Percentiles rank a stretch among this genome's conserved stretches.
phyloP scores from a whole-genome alignment of 305 asterid genomes.

The Solanum chacoense region DNA sequence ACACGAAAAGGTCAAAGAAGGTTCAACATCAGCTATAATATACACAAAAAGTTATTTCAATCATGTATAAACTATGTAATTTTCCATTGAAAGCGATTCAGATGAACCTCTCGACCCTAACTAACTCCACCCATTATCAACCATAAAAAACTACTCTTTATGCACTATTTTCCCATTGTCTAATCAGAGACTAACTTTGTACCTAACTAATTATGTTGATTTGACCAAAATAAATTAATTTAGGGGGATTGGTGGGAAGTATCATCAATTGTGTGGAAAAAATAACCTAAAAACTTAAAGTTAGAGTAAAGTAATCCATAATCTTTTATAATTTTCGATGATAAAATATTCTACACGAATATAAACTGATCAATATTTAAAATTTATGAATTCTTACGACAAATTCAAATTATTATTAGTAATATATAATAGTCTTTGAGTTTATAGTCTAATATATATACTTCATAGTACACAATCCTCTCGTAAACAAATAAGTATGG shows the following conservation, averaged over 20 bases:
- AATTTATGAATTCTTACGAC: neutral
- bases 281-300: neutral
- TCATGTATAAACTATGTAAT: no score
- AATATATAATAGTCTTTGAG: neutral
- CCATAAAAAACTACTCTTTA: neutral
- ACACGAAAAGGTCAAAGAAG: no score
- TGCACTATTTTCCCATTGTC: neutral
- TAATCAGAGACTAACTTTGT: neutral
- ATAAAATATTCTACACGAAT: neutral
- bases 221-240: neutral
- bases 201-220: neutral
- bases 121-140: neutral
- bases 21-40: no score
- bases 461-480: neutral
- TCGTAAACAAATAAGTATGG: neutral
- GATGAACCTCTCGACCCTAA: no score
- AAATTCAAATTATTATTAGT: no score
- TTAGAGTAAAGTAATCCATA: neutral
- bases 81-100: accelerated
- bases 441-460: neutral
- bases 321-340: neutral
- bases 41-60: no score
- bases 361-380: neutral
- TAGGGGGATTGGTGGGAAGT: neutral
- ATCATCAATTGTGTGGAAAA: neutral